phyloP scores from a whole-genome alignment of 805 yeast genomes.

The Starmera amethionina region DNA sequence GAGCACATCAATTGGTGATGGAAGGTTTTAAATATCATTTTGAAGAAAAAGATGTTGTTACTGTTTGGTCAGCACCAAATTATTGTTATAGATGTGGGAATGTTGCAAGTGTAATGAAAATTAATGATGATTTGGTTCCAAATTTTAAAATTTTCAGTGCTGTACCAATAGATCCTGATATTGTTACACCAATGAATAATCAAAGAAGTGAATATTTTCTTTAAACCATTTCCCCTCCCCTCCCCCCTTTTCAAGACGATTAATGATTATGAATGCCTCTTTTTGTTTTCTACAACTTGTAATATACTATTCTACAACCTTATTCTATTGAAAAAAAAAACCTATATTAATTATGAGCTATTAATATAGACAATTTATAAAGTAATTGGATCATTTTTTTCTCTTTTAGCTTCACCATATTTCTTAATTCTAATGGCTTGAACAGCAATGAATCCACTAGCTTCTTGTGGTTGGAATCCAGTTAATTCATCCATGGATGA shows the following conservation, averaged over 20 bases:
- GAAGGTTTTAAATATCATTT: constrained; percentile 97
- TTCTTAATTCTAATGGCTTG: constrained; percentile 98
- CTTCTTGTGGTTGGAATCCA: constrained; percentile 95
- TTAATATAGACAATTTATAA: too few relatives aligned
- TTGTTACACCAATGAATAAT: constrained; percentile 22
- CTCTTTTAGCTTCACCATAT: constrained; percentile 92
- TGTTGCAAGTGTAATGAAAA: constrained; percentile 96
- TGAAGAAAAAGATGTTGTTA: constrained; percentile 91
- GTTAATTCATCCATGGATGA: constrained; percentile 99
- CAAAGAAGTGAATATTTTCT: constrained; percentile 25
- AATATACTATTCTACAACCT: too few relatives aligned
- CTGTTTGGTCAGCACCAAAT: constrained; percentile 97
- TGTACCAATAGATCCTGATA: constrained; percentile 67
- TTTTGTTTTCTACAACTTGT: too few relatives aligned
- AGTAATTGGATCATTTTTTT: constrained; percentile 44
- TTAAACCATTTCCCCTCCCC: too few relatives aligned
- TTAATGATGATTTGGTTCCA: constrained; percentile 78
- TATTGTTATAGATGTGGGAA: constrained; percentile 97
- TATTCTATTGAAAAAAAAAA: too few relatives aligned
- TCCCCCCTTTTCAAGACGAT: too few relatives aligned
- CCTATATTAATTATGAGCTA: too few relatives aligned
- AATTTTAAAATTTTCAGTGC: constrained; percentile 92
- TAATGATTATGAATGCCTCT: too few relatives aligned
- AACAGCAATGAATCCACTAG: constrained; percentile 94
- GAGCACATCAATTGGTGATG: constrained; percentile 98